phyloP scores from a whole-genome alignment of 768 basidiomycete genomes.

The Russula brevipes region DNA sequence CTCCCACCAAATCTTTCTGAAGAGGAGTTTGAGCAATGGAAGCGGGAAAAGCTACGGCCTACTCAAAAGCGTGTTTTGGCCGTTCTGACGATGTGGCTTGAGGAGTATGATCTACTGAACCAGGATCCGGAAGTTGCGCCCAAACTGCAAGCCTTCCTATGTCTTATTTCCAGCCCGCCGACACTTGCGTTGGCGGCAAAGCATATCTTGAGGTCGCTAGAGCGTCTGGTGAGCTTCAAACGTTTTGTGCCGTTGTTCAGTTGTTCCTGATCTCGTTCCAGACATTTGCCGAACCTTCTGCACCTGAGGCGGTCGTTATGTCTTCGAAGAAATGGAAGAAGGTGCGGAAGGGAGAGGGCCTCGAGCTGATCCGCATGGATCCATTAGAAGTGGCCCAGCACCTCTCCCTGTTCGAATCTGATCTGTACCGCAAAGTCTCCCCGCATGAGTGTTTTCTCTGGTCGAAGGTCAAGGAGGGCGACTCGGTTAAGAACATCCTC shows the following conservation, averaged over 20 bases:
- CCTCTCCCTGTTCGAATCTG: conserved; percentile 68
- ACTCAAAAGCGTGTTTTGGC: conserved; percentile 58
- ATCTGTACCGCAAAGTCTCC: conserved; percentile 62
- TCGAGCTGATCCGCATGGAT: conserved; percentile 62
- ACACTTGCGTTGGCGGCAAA: conserved; percentile 43
- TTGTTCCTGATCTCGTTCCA: background rate
- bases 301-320: background rate
- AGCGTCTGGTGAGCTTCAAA: conserved; percentile 46
- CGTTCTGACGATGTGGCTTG: conserved; percentile 56
- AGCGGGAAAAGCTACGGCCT: conserved; percentile 51
- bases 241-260: background rate
- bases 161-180: conserved; percentile 34
- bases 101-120: conserved; percentile 54
- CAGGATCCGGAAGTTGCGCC: conserved; percentile 60
- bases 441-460: conserved; percentile 72
- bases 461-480: conserved; percentile 38
- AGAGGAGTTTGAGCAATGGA: conserved; percentile 61
- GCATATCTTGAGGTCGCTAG: conserved; percentile 47
- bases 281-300: conserved; percentile 20
- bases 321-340: conserved; percentile 33
- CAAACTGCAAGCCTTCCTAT: conserved; percentile 52
- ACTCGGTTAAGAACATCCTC: conserved; percentile 41
- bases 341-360: conserved; percentile 47
- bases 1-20: conserved; percentile 42
- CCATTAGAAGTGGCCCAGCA: conserved; percentile 73